Evolutionary conservation across 106 monocot genomes (phyloP).

Genomic region (Ottelia alismoides): DNA sequence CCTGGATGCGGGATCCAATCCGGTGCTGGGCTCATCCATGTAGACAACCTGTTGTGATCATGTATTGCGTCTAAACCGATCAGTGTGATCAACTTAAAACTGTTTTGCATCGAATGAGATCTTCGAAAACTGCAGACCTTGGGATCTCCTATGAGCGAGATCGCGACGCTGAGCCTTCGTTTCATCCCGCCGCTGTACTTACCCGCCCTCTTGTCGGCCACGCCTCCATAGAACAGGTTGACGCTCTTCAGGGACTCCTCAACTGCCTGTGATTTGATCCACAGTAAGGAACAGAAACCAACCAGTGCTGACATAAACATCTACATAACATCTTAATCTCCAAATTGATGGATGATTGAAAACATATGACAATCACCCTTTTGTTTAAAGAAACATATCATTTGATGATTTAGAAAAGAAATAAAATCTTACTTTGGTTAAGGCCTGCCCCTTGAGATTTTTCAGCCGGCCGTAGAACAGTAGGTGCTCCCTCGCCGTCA

Average conservation of each 20-base stretch:
- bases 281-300: neutral
- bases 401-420: neutral
- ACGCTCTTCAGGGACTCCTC: constrained; percentile 37
- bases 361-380: too few relatives aligned
- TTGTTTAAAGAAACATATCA: too few relatives aligned
- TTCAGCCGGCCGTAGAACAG: constrained; percentile 28
- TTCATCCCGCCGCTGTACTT: constrained; percentile 60
- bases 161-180: constrained; percentile 51
- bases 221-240: constrained; percentile 25
- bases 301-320: too few relatives aligned
- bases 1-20: constrained; percentile 59
- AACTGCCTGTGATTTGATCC: constrained; percentile 24
- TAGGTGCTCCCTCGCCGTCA: constrained; percentile 29
- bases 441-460: constrained; percentile 53
- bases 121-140: constrained; percentile 9
- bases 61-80: too few relatives aligned
- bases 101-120: too few relatives aligned
- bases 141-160: constrained; percentile 43
- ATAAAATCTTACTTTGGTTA: constrained; percentile 21
- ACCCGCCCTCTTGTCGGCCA: constrained; percentile 27
- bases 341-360: too few relatives aligned
- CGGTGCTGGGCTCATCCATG: constrained; percentile 33
- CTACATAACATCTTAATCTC: too few relatives aligned
- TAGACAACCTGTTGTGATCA: constrained; percentile 64
- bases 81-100: too few relatives aligned